Evolutionary conservation across 768 basidiomycete species (phyloP).

Genomic region (Xerocomus potaroensis): DNA sequence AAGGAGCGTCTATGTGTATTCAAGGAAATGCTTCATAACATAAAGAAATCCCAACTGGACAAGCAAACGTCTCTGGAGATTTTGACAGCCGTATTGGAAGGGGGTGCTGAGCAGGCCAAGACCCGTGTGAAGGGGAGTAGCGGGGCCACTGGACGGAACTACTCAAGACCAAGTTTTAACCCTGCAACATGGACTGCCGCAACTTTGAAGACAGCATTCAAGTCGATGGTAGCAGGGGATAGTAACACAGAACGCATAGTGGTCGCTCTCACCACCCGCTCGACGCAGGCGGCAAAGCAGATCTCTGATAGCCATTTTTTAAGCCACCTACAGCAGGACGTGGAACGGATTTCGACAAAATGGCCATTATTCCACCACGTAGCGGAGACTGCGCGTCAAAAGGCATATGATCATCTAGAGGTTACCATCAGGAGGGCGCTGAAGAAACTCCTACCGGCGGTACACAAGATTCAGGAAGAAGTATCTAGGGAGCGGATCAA

Average conservation of each 20-base stretch:
- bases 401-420: constrained; percentile 1
- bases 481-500: neutral
- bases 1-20: constrained; percentile 17
- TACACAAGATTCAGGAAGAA: constrained; percentile 9
- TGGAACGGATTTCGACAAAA: neutral
- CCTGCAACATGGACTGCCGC: neutral
- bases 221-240: neutral
- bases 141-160: no score
- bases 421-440: neutral
- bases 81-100: constrained; percentile 4
- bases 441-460: constrained; percentile 8
- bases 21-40: neutral
- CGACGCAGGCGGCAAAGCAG: neutral
- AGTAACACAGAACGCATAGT: neutral
- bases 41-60: neutral
- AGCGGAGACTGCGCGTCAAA: neutral
- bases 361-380: neutral
- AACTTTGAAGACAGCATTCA: neutral
- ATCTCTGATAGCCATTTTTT: constrained; percentile 18
- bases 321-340: neutral
- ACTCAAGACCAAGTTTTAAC: no score
- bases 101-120: constrained; percentile 3
- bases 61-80: neutral
- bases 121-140: neutral
- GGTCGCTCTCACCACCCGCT: constrained; percentile 2